Base-by-base conservation (phyloP, 306 rosid species). In the Hippophae gyantsensis region DNA sequence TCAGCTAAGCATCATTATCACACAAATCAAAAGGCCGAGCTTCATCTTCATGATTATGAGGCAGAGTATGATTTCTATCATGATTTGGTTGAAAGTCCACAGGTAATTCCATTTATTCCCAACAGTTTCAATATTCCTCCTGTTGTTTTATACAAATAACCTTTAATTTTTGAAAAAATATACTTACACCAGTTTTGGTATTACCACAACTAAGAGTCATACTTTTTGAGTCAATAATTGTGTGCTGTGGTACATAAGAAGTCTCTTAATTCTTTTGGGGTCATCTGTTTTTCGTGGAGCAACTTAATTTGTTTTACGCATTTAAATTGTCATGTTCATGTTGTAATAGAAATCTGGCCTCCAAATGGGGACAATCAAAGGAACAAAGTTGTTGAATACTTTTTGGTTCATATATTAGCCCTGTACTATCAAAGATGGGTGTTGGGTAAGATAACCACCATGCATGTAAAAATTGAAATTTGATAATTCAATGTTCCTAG, bases 1-100 rank as follows among this genome's bases (percentile, higher is more conserved):
- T 75, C 79, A 25, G 86, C 99, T 25, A 93, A 78, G 63, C 99
- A 93, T 64, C 99, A 93, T 66, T 93, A 93, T 62, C 99, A 93
- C 41, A 84, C 97, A 3, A 93, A 84, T 63, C 99, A 93, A 78
- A 93, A 88, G 72, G 78, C 73, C 44, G 99, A 93, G 78, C 86
- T 93, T 67, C 73, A 76, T n/a, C 66, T 93, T 74, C 99, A 93
- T 54, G 97, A 93, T 57, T 93, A 93, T 68, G 94, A 82, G 72
- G 99, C 97, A 6, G 99, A 93, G 57, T 93, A 88, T 69, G 89
- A 66, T 3, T 84, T 93, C 48, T 93, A 93, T 54, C 81, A 56
- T 25, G 97, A 93, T 67, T 71, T 88, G 60, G 84, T 81, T 1
- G 74, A 79, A 57, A 84, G 82, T 2, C 77, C 76, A 0, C 73